Conservation (phyloP, 257 asterid genomes). For the Voacanga thouarsii region DNA sequence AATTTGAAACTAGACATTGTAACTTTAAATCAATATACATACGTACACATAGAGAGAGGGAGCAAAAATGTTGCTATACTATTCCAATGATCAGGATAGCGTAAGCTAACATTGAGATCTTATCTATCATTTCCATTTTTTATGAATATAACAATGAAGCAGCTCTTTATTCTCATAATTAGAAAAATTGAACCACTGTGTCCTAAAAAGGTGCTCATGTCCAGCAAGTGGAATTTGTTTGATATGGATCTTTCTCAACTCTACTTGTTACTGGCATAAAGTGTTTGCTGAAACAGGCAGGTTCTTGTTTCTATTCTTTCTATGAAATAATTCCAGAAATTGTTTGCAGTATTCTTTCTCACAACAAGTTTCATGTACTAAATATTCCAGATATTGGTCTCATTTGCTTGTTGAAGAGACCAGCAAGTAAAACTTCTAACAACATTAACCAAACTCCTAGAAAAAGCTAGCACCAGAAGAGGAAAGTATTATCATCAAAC, state of each 20-base stretch:
- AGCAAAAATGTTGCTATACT: background rate
- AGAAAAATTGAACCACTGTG: background rate
- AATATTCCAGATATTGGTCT: background rate
- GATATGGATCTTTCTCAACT: background rate
- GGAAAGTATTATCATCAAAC: background rate
- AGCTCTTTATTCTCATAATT: background rate
- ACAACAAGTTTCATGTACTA: background rate
- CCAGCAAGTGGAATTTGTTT: background rate
- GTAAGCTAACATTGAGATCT: background rate
- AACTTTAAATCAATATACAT: background rate
- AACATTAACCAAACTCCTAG: background rate
- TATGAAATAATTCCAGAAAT: background rate
- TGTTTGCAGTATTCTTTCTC: background rate
- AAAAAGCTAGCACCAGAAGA: background rate
- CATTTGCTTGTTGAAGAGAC: too few relatives aligned
- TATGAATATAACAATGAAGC: background rate
- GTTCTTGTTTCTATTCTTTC: background rate
- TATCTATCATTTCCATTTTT: background rate
- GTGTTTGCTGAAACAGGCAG: background rate
- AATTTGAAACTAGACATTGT: background rate
- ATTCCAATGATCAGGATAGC: background rate
- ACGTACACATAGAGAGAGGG: background rate
- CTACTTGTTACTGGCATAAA: background rate
- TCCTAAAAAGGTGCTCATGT: background rate
- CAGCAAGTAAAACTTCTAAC: too few relatives aligned